Percentiles rank a stretch among this genome's conserved stretches.
These are phyloP conservation scores for Rasamsonia emersonii DNA, from an alignment of 2,329 filamentous ascomycete species.

Conservation along the genomic window DNA sequence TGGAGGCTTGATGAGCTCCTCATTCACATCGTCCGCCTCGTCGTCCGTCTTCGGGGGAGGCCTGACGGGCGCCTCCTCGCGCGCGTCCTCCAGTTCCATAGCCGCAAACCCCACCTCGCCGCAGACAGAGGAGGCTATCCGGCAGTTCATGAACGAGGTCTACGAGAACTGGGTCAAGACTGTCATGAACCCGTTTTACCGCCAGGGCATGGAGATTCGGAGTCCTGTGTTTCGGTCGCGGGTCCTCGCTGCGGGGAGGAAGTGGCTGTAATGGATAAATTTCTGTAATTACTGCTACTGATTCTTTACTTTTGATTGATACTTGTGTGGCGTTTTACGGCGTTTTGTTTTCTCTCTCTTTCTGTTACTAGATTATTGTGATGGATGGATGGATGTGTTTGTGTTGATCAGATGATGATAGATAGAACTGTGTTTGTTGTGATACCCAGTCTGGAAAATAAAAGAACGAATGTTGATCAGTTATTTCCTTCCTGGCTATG, in stretches of 20 bases:
- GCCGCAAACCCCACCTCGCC: conserved; percentile 78
- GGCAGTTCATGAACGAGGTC: conserved; percentile 88
- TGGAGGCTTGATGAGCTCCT: conserved; percentile 11
- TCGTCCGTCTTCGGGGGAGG: conserved; percentile 11
- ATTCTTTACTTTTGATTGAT: too few species aligned
- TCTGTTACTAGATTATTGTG: too few species aligned
- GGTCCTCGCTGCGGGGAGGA: conserved; percentile 81
- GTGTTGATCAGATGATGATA: too few species aligned
- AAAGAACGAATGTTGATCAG: too few species aligned
- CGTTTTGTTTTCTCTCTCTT: too few species aligned
- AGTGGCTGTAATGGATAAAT: conserved; percentile 60
- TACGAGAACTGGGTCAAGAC: conserved; percentile 97
- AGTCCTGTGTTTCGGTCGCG: conserved; percentile 78
- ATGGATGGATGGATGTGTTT: too few species aligned
- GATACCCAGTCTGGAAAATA: too few species aligned
- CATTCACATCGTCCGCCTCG: conserved; percentile 18
- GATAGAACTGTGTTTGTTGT: too few species aligned
- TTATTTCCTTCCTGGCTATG: too few species aligned
- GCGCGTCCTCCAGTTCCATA: conserved; percentile 58
- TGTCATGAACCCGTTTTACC: conserved; percentile 94
- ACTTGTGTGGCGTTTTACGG: too few species aligned
- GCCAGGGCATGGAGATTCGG: conserved; percentile 70
- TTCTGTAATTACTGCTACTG: conserved; percentile 4
- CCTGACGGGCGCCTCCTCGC: conserved; percentile 13
- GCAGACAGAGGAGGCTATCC: conserved; percentile 89